Conservation (phyloP, 73 alveolate genomes). For the Strombidium stylifer region DNA sequence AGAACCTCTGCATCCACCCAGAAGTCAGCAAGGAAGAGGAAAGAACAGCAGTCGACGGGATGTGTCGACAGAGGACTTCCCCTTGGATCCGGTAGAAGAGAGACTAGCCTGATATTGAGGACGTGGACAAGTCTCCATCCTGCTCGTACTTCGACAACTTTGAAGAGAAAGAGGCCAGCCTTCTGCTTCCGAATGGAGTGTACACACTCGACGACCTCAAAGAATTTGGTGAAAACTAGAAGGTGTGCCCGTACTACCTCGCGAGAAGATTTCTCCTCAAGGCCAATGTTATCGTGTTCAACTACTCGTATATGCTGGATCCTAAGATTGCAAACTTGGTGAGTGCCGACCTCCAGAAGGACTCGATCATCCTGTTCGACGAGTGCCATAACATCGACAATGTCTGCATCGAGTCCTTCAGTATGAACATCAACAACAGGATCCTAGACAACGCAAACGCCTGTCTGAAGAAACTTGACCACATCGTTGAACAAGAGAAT, state of each 20-base stretch:
- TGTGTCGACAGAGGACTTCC: slow-evolving; percentile 76
- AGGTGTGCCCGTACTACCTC: slow-evolving; percentile 79
- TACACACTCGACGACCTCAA: slow-evolving; percentile 75
- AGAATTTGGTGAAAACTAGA: slow-evolving; percentile 61
- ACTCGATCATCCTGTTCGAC: slow-evolving; percentile 76
- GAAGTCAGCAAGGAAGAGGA: slow-evolving; percentile 71
- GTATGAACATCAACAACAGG: slow-evolving; percentile 65
- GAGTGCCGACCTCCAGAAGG: slow-evolving; percentile 47
- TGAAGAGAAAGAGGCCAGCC: slow-evolving; percentile 29
- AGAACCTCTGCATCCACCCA: slow-evolving; percentile 77
- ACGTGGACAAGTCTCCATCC: slow-evolving; percentile 18
- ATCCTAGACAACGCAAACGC: slow-evolving; percentile 60
- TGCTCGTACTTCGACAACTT: slow-evolving; percentile 72
- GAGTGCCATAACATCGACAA: slow-evolving; percentile 88
- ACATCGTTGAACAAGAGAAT: slow-evolving; percentile 62
- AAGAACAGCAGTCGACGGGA: slow-evolving; percentile 72
- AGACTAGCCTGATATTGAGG: slow-evolving; percentile 2
- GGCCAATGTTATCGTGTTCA: slow-evolving; percentile 75
- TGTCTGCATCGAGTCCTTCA: slow-evolving; percentile 82
- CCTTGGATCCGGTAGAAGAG: slow-evolving; percentile 70
- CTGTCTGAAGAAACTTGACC: slow-evolving; percentile 59
- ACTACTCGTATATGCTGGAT: slow-evolving; percentile 81
- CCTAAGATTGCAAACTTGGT: slow-evolving; percentile 70
- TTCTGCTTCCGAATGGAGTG: slow-evolving; percentile 57
- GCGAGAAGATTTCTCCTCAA: slow-evolving; percentile 71